Evolutionary conservation across 2,329 filamentous ascomycete species (phyloP), one percentile per base, ranked within the genome.

Genomic region (Ceratocystis cubensis): DNA sequence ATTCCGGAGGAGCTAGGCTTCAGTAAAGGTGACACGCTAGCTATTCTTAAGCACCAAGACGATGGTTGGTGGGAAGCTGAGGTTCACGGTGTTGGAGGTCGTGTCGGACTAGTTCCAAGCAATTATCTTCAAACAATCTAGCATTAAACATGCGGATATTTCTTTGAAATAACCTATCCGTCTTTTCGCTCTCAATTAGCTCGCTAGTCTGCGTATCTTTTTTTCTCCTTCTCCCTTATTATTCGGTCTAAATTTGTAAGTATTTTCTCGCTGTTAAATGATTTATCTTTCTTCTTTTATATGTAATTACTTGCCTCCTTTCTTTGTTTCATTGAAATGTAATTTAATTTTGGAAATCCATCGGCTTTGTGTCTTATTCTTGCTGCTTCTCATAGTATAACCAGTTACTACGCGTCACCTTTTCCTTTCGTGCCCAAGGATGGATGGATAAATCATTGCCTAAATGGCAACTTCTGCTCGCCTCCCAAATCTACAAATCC

Each of bases 1-100:
- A 99, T 99, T 67, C 91, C 93, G 0, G 94, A 97, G 74, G 95
- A 99, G 76, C 79, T 99, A 22, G 88, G 88, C 15, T 99, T 99
- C 75, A 81, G 82, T 61, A 99, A 99, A 78, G 92, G 92, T 61
- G 95, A 99, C 73, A 85, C 93, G 68, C 80, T 99, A 15, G 91
- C 93, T 1, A 86, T 99, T 15, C 79, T 96, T 61, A 83, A 92
- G 68, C 85, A 96, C 72, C 94, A 99, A 76, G 94, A 99, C 74
- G 94, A 99, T 73, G 94, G 94, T 22, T 99, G 94, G 94, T 99
- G 95, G 94, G 94, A 99, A 78, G 95, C 95, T 13, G 93, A 96
- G 75, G 84, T 96, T 50, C 89, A 92, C 59, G 86, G 87, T 28
- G 81, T 82, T 69, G 82, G 80, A 69, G 84, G 81, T 63, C 80